Percentiles rank a stretch among this genome's conserved stretches.
Evolutionary conservation across 305 asterid species (phyloP).

Genomic region (Fraxinus latifolia): DNA sequence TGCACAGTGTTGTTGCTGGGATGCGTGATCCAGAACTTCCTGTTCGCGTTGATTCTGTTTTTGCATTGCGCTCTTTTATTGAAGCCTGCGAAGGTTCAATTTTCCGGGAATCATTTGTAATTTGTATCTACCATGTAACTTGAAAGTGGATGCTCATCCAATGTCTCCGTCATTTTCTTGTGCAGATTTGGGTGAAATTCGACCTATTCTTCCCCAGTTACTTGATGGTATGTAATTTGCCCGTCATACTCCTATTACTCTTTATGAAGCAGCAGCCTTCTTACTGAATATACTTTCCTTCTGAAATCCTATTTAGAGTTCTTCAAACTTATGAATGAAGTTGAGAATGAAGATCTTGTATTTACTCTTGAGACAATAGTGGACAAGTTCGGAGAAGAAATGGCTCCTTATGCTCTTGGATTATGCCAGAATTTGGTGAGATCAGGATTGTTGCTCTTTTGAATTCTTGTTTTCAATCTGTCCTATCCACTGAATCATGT

Average conservation of each 20-base stretch:
- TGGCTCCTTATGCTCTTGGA: slow-evolving; percentile 97
- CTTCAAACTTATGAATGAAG: slow-evolving; percentile 93
- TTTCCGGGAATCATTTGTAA: slow-evolving; percentile 2
- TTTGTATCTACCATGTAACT: background rate
- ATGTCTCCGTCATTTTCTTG: slow-evolving; percentile 1
- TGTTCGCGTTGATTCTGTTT: slow-evolving; percentile 94
- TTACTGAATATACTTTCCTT: slow-evolving; percentile 17
- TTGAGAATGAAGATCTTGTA: slow-evolving; percentile 98
- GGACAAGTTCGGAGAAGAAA: slow-evolving; percentile 99
- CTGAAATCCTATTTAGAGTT: slow-evolving; percentile 48
- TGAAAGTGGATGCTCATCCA: slow-evolving; percentile 11
- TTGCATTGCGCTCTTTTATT: slow-evolving; percentile 88
- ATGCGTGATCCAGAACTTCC: slow-evolving; percentile 98
- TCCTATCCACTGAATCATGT: background rate
- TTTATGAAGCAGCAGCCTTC: slow-evolving; percentile 8
- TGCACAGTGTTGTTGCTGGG: slow-evolving; percentile 85
- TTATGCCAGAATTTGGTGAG: slow-evolving; percentile 95
- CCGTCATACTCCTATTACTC: slow-evolving; percentile 3
- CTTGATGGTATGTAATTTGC: slow-evolving; percentile 73
- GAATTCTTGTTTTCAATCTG: slow-evolving; percentile 1
- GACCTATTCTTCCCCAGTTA: slow-evolving; percentile 86
- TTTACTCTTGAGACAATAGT: slow-evolving; percentile 97
- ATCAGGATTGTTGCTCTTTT: slow-evolving; percentile 8
- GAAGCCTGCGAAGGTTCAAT: slow-evolving; percentile 71
- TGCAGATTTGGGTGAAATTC: slow-evolving; percentile 79